These are phyloP conservation scores for Teratosphaeria destructans DNA, from an alignment of 2,329 filamentous ascomycete genomes.

Conservation along the genomic window DNA sequence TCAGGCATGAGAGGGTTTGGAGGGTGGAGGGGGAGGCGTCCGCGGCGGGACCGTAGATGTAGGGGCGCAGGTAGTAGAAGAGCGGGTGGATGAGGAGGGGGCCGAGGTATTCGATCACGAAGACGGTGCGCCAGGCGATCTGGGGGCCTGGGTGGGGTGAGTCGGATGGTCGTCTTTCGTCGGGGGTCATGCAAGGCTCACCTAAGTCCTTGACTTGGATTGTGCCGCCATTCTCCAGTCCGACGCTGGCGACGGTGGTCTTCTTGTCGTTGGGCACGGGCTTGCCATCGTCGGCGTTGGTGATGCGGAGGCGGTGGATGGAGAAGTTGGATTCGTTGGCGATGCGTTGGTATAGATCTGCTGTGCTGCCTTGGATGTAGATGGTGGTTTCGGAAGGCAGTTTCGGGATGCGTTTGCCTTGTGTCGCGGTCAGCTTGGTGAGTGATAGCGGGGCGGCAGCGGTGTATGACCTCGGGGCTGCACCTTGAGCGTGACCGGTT, in stretches of 20 bases:
- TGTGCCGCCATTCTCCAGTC: constrained; percentile 48
- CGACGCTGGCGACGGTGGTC: constrained; percentile 43
- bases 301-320: constrained; percentile 51
- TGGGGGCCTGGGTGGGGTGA: constrained; percentile 55
- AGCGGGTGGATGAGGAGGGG: constrained; percentile 79
- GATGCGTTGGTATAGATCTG: constrained; percentile 48
- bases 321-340: constrained; percentile 45
- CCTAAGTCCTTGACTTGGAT: constrained; percentile 90
- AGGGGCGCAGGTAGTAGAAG: constrained; percentile 59
- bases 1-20: constrained; percentile 63
- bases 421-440: neutral
- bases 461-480: constrained; percentile 31
- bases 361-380: constrained; percentile 39
- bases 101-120: constrained; percentile 88
- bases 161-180: neutral
- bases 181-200: constrained; percentile 28
- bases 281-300: constrained; percentile 52
- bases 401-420: constrained; percentile 52
- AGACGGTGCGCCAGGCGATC: constrained; percentile 86
- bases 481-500: constrained; percentile 31
- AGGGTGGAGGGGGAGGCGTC: constrained; percentile 43
- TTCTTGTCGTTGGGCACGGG: constrained; percentile 45
- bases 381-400: constrained; percentile 48
- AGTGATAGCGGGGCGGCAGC: too few species aligned
- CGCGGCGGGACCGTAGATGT: constrained; percentile 51